A percentile compares a stretch with the other conserved stretches of the same genome.
These are phyloP conservation scores for Neonectria faginata DNA, from an alignment of 2,329 filamentous ascomycete species.

Conservation along the genomic window DNA sequence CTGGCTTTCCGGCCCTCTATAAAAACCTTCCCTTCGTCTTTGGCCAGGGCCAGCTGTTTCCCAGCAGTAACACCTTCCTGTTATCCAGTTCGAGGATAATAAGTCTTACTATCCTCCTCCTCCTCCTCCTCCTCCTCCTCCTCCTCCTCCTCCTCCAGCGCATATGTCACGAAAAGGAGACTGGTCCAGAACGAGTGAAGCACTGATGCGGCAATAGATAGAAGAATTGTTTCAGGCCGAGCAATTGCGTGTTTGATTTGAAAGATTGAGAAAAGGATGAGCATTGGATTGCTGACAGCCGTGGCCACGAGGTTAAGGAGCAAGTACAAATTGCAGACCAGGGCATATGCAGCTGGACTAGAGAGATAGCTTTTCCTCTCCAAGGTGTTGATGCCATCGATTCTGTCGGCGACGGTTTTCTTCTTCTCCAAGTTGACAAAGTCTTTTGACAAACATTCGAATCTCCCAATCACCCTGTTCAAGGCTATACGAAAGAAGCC, in stretches of 20 bases:
- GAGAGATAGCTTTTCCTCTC: not conserved
- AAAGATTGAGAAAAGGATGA: not conserved
- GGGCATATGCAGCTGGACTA: not conserved
- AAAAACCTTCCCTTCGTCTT: not conserved
- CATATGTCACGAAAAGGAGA: not conserved
- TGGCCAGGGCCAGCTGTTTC: not conserved
- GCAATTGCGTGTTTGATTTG: not conserved
- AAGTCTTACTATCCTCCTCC: not conserved
- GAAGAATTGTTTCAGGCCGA: not conserved
- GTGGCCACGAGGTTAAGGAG: not conserved
- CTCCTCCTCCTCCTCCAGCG: not conserved
- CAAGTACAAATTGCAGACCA: not conserved
- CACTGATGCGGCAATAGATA: not conserved
- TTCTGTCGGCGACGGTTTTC: not conserved
- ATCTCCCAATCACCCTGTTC: not conserved
- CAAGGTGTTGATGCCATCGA: not conserved
- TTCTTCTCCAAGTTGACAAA: not conserved
- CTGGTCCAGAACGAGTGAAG: not conserved
- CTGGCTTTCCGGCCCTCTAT: not conserved
- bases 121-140: not conserved
- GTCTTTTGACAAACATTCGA: not conserved
- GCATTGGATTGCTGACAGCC: not conserved
- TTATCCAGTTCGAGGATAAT: not conserved
- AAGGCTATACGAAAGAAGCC: slow-evolving; percentile 9
- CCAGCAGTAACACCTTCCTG: not conserved